These are phyloP conservation scores for Citrus unshiu DNA, from an alignment of 345 rosid species.

Conservation along the genomic window DNA sequence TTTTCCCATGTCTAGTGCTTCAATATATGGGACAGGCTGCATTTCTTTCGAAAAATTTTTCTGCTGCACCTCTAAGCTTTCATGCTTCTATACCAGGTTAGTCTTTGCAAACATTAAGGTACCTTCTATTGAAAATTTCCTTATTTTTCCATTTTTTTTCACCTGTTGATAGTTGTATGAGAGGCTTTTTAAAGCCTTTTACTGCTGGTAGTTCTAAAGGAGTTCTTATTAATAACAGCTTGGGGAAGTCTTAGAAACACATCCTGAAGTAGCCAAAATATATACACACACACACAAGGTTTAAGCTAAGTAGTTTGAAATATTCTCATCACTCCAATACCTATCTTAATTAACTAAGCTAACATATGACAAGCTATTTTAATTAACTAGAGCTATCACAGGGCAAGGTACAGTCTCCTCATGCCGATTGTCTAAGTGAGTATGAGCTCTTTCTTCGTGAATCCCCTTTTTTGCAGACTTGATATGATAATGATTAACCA, in stretches of 20 bases:
- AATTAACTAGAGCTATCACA: too few species aligned
- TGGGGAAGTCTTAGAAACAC: not conserved
- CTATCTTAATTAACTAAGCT: not conserved
- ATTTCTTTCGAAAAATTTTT: constrained; percentile 75
- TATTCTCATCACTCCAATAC: not conserved
- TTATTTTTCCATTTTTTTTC: constrained; percentile 7
- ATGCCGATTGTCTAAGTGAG: not conserved
- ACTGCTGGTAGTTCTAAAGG: not conserved
- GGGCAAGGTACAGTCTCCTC: not conserved
- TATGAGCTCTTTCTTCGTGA: not conserved
- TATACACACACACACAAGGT: not conserved
- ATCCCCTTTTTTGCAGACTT: not conserved
- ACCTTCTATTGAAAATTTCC: not conserved
- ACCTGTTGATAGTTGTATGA: not conserved
- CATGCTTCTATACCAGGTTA: constrained; percentile 89
- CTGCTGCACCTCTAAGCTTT: constrained; percentile 59
- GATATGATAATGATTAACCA: not conserved
- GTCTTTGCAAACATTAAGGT: not conserved
- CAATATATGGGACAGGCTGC: constrained; percentile 99
- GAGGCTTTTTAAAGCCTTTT: not conserved
- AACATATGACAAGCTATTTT: not conserved
- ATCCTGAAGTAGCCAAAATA: not conserved
- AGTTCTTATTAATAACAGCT: not conserved
- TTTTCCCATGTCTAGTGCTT: constrained; percentile 92
- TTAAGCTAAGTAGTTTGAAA: not conserved